Base-by-base conservation (phyloP, 2,329 filamentous ascomycete species). In the Penicillium sumatraense region DNA sequence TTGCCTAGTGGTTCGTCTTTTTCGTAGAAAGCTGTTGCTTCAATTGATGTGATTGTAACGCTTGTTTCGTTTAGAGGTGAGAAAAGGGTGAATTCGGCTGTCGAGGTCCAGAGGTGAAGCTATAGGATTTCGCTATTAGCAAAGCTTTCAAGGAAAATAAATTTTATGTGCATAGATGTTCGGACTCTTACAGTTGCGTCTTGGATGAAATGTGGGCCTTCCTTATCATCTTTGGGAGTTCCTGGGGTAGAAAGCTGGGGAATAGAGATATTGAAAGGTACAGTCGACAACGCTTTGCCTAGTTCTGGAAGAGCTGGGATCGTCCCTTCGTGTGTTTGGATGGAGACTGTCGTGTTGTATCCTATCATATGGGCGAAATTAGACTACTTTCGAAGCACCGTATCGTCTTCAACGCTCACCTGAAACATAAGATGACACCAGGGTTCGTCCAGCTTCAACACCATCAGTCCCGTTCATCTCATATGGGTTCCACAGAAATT, bases 11-110 rank as follows among this genome's bases (percentile, higher is more conserved):
- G 83, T 49, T 93, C 86, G 8, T 87, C 89, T 57, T 89, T 84
- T 60, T 96, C 91, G 73, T 96, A 96, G 58, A 86, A 89, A 0
- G 95, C 92, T 1, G 89, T 91, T 6, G 93, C 93, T 67, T 96
- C 89, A 65, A 98, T 83, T 48, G 81, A 82, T 33, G 91, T 90
- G 59, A 99, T 83, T 64, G 86, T 89, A 16, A 98, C 75, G 1
- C 86, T 91, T 49, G 89, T 89, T 54, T 86, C 79, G 36, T 80
- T 76, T 8, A 98, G 79, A 0, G 95, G 95, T 0, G 93, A 97
- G 35, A 87, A 82, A 20, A 98, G 81, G 0, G 85, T 87, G 73
- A 99, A 97, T 1, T 88, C 86, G 3, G 93, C 93, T 0, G 91
- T 92, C 0, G 91, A 96, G 14, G 90, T 89, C 59, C 95, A 82